These are phyloP conservation scores for Penicillium sp. DNA, from an alignment of 2,329 filamentous ascomycete genomes.

Conservation along the genomic window DNA sequence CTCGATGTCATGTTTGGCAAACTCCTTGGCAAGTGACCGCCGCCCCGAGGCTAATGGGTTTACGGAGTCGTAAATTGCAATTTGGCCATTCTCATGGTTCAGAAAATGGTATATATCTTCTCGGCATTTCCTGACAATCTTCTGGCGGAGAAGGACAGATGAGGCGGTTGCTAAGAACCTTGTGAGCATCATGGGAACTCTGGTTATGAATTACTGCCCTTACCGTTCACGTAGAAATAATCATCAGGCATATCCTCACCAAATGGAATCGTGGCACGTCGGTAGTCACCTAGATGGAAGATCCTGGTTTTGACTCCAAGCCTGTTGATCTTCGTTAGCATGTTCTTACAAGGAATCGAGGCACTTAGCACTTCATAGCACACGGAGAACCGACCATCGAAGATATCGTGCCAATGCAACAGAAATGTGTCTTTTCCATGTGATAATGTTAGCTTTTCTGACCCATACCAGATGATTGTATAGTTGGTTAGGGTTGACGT, in stretches of 20 bases:
- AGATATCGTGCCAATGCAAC: conserved; percentile 94
- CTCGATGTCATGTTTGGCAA: conserved; percentile 95
- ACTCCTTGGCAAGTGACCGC: conserved; percentile 85
- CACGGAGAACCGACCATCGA: conserved; percentile 63
- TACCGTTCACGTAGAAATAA: conserved; percentile 91
- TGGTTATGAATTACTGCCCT: conserved; percentile 4
- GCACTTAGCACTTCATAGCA: neutral
- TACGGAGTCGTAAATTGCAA: conserved; percentile 97
- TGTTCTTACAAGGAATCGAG: neutral
- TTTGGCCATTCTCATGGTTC: conserved; percentile 95
- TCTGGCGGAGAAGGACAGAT: conserved; percentile 91
- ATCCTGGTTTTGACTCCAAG: conserved; percentile 97
- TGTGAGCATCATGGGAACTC: conserved; percentile 16
- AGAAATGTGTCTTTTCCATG: conserved; percentile 72
- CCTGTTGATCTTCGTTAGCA: conserved; percentile 49
- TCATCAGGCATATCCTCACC: conserved; percentile 87
- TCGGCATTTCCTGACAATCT: conserved; percentile 95
- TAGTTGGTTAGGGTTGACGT: conserved; percentile 37
- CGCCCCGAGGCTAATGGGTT: conserved; percentile 85
- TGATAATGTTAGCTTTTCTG: neutral
- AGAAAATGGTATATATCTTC: conserved; percentile 97
- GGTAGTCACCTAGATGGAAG: conserved; percentile 96
- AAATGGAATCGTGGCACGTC: conserved; percentile 82
- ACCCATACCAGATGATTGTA: neutral
- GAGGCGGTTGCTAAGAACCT: conserved; percentile 65